Evolutionary conservation across 257 asterid species (phyloP), one percentile per base, ranked within the genome.

Genomic region (Petunia axillaris): DNA sequence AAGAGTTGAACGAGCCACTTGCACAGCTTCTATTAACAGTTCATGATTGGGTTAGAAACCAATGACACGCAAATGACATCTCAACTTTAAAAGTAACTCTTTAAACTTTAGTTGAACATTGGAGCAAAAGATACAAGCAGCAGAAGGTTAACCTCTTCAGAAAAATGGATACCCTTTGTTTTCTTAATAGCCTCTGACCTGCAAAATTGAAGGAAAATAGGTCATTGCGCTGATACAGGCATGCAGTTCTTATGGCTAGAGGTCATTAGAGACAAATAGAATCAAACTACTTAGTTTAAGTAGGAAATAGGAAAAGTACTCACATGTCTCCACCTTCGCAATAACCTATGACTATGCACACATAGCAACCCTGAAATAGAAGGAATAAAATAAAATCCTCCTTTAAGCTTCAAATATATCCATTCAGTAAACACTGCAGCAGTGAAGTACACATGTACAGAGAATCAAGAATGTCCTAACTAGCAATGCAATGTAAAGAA

Each of bases 261-360:
- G n/a, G 41, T 8, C 7, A 54, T 53, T 40, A n/a, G 40, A 81
- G 5, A 63, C 52, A 15, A 65, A 73, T 64, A 58, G 35, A 48
- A 64, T 15, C 13, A 74, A 37, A 77, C 53, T 36, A 59, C 67
- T 40, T 48, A 41, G 73, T 75, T 71, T 38, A 50, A 8, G 73
- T 41, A 75, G 15, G 73, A 65, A 76, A 57, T 62, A 74, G 16
- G 64, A 55, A 74, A 79, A 65, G 52, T 48, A 80, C 98, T 91
- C 87, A 94, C 98, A 94, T 93, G 81, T 93, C 98, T 83, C 98
- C 98, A 80, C 98, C 98, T 91, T 94, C 98, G 86, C 98, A 94
- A 87, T 91, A 94, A 78, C 98, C 98, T 59, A 93, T 90, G 83
- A 94, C 79, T 82, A 94, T 94, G 93, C 98, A 94, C 66, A 94